Conservation (phyloP, 2,329 filamentous ascomycete genomes). For the Trichoderma sp. region DNA sequence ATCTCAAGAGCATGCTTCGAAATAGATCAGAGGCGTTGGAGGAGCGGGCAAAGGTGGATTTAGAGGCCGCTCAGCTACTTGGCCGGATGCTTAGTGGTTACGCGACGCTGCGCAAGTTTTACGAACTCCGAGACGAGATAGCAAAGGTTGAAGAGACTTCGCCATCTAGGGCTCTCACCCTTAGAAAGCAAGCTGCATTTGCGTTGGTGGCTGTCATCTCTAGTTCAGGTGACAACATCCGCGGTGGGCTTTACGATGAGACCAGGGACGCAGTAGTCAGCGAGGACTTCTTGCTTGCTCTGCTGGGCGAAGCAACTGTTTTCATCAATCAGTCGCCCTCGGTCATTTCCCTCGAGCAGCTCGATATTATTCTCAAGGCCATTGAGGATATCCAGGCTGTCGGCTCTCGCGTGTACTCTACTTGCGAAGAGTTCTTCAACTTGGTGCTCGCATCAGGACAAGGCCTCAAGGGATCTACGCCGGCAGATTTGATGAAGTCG, state of each 20-base stretch:
- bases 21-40: slow-evolving; percentile 72
- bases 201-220: slow-evolving; percentile 81
- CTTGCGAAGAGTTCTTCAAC: slow-evolving; percentile 76
- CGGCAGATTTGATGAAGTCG: slow-evolving; percentile 64
- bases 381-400: slow-evolving; percentile 81
- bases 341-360: slow-evolving; percentile 68
- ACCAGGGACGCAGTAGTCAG: slow-evolving; percentile 80
- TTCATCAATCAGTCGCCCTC: slow-evolving; percentile 63
- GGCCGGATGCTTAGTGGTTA: slow-evolving; percentile 89
- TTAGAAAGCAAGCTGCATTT: slow-evolving; percentile 68
- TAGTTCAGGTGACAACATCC: slow-evolving; percentile 86
- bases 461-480: slow-evolving; percentile 62
- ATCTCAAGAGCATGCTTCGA: slow-evolving; percentile 68
- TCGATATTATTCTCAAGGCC: slow-evolving; percentile 73
- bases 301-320: slow-evolving; percentile 81
- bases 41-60: slow-evolving; percentile 70
- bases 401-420: slow-evolving; percentile 67
- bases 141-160: slow-evolving; percentile 33
- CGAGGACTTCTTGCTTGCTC: slow-evolving; percentile 79
- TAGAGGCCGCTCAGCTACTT: slow-evolving; percentile 79
- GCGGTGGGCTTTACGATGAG: slow-evolving; percentile 84
- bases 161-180: slow-evolving; percentile 51
- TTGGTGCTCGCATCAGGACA: slow-evolving; percentile 72
- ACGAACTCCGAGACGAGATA: slow-evolving; percentile 72
- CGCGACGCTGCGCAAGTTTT: slow-evolving; percentile 86